Conservation (phyloP, 108 stramenopile genomes). For the Epipyxis sp. region DNA sequence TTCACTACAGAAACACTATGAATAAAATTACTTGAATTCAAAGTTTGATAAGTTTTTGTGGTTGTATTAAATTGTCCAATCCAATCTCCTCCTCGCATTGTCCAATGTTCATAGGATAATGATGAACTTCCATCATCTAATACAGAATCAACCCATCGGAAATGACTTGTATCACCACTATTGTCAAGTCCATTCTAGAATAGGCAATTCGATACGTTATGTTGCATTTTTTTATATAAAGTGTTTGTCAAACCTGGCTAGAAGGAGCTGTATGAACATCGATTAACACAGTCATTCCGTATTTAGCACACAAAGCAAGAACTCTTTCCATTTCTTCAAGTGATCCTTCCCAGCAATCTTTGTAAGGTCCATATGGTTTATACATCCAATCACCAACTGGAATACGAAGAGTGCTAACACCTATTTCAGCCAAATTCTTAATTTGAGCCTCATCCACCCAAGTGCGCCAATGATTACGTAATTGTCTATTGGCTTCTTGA, state of each 20-base stretch:
- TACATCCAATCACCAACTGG: conserved; percentile 88
- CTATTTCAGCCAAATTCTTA: conserved; percentile 50
- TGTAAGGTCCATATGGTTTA: conserved; percentile 79
- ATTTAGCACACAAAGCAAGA: conserved; percentile 62
- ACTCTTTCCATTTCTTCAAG: conserved; percentile 75
- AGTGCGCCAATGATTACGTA: conserved; percentile 66
- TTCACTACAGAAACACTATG: conserved; percentile 72
- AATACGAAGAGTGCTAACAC: conserved; percentile 72
- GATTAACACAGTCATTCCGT: conserved; percentile 46
- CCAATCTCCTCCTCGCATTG: conserved; percentile 78
- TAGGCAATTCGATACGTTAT: no score
- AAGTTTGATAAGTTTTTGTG: conserved; percentile 55
- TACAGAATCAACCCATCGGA: not conserved
- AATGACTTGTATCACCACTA: conserved; percentile 59
- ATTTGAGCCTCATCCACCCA: conserved; percentile 51
- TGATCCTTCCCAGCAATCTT: conserved; percentile 75
- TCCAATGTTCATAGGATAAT: conserved; percentile 59
- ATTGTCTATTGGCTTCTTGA: conserved; percentile 73
- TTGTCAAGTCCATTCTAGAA: conserved; percentile 55
- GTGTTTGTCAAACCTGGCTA: no score
- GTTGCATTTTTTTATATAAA: no score
- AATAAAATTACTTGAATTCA: conserved; percentile 71
- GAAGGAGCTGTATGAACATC: conserved; percentile 46
- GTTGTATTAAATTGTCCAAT: conserved; percentile 71
- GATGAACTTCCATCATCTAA: not conserved